phyloP scores from a whole-genome alignment of 164 flowering plant genomes.

The Pachysandra terminalis region DNA sequence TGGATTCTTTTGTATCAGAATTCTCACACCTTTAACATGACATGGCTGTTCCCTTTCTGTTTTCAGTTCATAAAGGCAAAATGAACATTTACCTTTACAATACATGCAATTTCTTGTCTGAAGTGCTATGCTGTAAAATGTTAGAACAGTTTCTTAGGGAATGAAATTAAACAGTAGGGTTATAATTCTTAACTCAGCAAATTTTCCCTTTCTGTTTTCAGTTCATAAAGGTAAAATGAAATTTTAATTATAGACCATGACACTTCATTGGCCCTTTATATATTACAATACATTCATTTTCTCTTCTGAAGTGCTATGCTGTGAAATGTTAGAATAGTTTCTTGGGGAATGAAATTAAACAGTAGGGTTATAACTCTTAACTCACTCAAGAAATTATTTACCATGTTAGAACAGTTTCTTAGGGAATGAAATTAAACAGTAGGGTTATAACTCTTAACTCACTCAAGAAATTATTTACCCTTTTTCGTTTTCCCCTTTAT shows the following conservation, averaged over 20 bases:
- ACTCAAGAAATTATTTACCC: too few relatives aligned
- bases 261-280: too few relatives aligned
- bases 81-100: too few relatives aligned
- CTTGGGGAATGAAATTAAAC: too few relatives aligned
- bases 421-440: background rate
- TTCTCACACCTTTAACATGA: background rate
- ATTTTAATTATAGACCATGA: too few relatives aligned
- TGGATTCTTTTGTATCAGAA: background rate
- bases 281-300: background rate
- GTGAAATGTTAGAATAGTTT: background rate
- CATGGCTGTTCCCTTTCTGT: background rate
- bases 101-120: background rate
- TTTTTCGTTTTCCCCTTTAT: background rate
- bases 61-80: background rate
- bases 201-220: too few relatives aligned
- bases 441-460: background rate
- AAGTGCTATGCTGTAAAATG: background rate
- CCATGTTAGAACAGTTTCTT: background rate
- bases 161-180: too few relatives aligned
- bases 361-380: too few relatives aligned
- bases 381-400: too few relatives aligned
- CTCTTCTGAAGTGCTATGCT: background rate
- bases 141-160: too few relatives aligned
- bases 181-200: too few relatives aligned
- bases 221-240: background rate